These are phyloP conservation scores for Cyberlindnera maclurae DNA, from an alignment of 805 yeast species.

Conservation along the genomic window DNA sequence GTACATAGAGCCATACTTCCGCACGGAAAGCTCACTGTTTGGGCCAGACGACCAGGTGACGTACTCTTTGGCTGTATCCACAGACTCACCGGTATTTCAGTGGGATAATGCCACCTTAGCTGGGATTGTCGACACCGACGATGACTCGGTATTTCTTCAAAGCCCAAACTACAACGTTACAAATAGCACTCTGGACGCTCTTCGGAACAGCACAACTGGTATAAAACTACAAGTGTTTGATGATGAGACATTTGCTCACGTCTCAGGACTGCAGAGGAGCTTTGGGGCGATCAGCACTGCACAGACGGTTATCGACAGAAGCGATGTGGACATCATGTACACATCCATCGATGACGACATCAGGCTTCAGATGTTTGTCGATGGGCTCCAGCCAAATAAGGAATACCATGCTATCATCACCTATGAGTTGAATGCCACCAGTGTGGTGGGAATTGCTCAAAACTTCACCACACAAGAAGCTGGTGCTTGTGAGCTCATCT, in stretches of 20 bases:
- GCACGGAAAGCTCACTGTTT: slow-evolving; percentile 3
- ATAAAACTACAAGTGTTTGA: slow-evolving; percentile 8
- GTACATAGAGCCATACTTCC: slow-evolving; percentile 9
- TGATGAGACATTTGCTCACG: background rate
- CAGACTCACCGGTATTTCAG: slow-evolving; percentile 54
- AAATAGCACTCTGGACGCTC: slow-evolving; percentile 2
- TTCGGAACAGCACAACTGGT: slow-evolving; percentile 4
- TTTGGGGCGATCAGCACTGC: slow-evolving; percentile 10
- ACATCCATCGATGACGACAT: slow-evolving; percentile 23
- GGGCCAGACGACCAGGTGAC: slow-evolving; percentile 6
- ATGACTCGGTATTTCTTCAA: slow-evolving; percentile 55
- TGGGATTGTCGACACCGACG: slow-evolving; percentile 61
- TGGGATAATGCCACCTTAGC: slow-evolving; percentile 59
- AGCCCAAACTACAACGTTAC: slow-evolving; percentile 44
- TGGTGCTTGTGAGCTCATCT: slow-evolving; percentile 65
- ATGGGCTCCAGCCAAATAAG: slow-evolving; percentile 54
- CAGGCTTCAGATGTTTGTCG: slow-evolving; percentile 56
- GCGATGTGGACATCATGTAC: slow-evolving; percentile 2
- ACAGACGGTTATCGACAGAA: slow-evolving; percentile 1
- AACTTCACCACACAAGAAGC: slow-evolving; percentile 48
- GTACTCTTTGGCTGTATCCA: slow-evolving; percentile 55
- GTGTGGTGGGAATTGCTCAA: slow-evolving; percentile 46
- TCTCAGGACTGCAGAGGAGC: slow-evolving; percentile 6
- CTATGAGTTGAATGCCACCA: slow-evolving; percentile 34
- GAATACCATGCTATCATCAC: slow-evolving; percentile 59